Evolutionary conservation across 768 basidiomycete genomes (phyloP).

Genomic region (Pleurotus ostreatus): DNA sequence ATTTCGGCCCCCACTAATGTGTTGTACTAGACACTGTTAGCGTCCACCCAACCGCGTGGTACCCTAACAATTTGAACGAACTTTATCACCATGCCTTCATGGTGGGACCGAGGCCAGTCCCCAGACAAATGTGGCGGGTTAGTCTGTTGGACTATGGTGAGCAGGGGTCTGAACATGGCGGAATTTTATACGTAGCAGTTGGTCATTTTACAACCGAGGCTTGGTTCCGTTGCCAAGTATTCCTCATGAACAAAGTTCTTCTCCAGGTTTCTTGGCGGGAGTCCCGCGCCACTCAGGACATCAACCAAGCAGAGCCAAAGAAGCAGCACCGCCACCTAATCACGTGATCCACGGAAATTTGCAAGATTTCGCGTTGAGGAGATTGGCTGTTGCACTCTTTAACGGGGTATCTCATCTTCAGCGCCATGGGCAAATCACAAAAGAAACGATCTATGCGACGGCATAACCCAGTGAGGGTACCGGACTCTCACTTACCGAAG

Average conservation of each 20-base stretch:
- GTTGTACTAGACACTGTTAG: too few relatives aligned
- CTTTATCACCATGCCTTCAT: too few relatives aligned
- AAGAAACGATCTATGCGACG: slow-evolving; percentile 82
- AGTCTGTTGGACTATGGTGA: too few relatives aligned
- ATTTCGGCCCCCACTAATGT: too few relatives aligned
- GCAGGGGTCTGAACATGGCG: too few relatives aligned
- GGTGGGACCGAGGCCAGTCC: too few relatives aligned
- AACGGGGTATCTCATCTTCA: background rate
- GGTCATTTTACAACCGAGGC: too few relatives aligned
- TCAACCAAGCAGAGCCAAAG: background rate
- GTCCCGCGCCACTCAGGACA: background rate
- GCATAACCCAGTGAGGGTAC: slow-evolving; percentile 92
- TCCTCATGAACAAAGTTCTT: background rate
- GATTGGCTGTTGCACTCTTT: background rate
- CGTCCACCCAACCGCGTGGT: too few relatives aligned
- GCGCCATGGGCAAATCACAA: slow-evolving; percentile 86
- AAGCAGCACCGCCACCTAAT: background rate
- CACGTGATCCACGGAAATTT: background rate
- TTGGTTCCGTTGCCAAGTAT: background rate
- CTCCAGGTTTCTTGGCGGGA: slow-evolving; percentile 7
- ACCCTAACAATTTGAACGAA: too few relatives aligned
- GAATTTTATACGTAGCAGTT: too few relatives aligned
- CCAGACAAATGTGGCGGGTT: too few relatives aligned
- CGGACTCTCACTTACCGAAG: slow-evolving; percentile 84
- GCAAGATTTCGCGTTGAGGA: background rate